phyloP scores from a whole-genome alignment of 495 filamentous ascomycete genomes.

The Aspergillus taichungensis region DNA sequence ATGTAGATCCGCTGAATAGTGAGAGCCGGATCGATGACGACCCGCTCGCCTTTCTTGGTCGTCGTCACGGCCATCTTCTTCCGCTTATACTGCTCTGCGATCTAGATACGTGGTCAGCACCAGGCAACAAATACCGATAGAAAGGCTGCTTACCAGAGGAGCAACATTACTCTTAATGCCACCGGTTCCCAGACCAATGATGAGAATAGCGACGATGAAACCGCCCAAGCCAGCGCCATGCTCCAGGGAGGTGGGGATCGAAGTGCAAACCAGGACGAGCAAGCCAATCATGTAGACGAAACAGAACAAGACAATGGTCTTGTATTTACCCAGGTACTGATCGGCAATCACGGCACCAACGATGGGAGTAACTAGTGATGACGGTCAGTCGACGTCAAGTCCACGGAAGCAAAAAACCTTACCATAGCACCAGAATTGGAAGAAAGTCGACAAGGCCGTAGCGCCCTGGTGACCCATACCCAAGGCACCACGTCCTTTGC shows the following conservation, averaged over 20 bases:
- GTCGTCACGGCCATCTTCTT: slow-evolving; percentile 47
- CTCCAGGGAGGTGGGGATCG: slow-evolving; percentile 35
- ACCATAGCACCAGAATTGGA: slow-evolving; percentile 55
- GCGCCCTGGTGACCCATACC: slow-evolving; percentile 46
- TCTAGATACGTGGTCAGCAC: slow-evolving; percentile 20
- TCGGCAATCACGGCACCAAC: slow-evolving; percentile 54
- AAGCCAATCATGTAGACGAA: slow-evolving; percentile 40
- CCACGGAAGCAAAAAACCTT: slow-evolving; percentile 1
- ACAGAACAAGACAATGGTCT: slow-evolving; percentile 54
- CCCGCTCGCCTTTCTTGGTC: slow-evolving; percentile 56
- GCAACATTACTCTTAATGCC: slow-evolving; percentile 67
- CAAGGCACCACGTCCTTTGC: slow-evolving; percentile 45
- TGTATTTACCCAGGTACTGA: slow-evolving; percentile 60
- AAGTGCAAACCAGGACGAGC: slow-evolving; percentile 40
- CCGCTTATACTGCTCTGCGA: slow-evolving; percentile 68
- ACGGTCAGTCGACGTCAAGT: not conserved
- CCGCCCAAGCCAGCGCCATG: slow-evolving; percentile 41
- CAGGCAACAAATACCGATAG: not conserved
- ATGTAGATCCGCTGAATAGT: slow-evolving; percentile 70
- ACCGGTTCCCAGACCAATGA: slow-evolving; percentile 49
- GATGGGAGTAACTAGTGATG: slow-evolving; percentile 39
- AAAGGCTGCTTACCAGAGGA: slow-evolving; percentile 18
- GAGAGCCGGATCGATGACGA: slow-evolving; percentile 65
- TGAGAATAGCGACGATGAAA: slow-evolving; percentile 38
- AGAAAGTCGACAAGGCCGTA: slow-evolving; percentile 52